These are phyloP conservation scores for Pleurotus sapidus DNA, from an alignment of 768 basidiomycete species.

Conservation along the genomic window DNA sequence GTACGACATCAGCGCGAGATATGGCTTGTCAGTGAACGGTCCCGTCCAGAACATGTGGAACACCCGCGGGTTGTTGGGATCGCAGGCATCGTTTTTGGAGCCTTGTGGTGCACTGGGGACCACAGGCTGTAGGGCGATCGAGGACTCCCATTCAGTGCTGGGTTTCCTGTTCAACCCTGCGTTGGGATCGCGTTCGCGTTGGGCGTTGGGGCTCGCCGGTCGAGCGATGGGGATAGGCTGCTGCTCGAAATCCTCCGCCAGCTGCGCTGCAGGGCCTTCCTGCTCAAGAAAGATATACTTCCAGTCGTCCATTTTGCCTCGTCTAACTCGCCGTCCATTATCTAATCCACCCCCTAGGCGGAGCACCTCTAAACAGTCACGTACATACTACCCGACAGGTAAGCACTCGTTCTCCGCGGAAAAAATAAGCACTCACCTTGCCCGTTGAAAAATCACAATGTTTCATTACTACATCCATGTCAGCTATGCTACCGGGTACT, in stretches of 20 bases:
- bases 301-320: conserved; percentile 74
- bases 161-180: conserved; percentile 56
- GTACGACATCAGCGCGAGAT: conserved; percentile 89
- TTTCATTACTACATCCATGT: conserved; percentile 84
- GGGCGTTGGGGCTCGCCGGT: conserved; percentile 16
- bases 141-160: conserved; percentile 55
- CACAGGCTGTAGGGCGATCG: conserved; percentile 44
- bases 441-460: conserved; percentile 78
- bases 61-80: conserved; percentile 71
- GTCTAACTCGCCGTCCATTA: conserved; percentile 65
- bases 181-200: conserved; percentile 40
- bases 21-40: conserved; percentile 95
- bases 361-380: conserved; percentile 90
- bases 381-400: conserved; percentile 66
- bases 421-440: conserved; percentile 44
- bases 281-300: conserved; percentile 77
- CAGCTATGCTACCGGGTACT: conserved; percentile 75
- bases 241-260: conserved; percentile 16
- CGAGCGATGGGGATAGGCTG: conserved; percentile 17
- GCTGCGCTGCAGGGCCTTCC: conserved; percentile 27
- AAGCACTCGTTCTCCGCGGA: conserved; percentile 4
- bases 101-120: conserved; percentile 40
- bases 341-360: conserved; percentile 85
- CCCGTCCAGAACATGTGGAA: conserved; percentile 99
- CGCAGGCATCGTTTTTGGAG: conserved; percentile 53